A percentile compares a stretch with the other conserved stretches of the same genome.
These are phyloP conservation scores for Saprolegnia parasitica DNA, from an alignment of 352 stramenopile species.

Conservation along the genomic window DNA sequence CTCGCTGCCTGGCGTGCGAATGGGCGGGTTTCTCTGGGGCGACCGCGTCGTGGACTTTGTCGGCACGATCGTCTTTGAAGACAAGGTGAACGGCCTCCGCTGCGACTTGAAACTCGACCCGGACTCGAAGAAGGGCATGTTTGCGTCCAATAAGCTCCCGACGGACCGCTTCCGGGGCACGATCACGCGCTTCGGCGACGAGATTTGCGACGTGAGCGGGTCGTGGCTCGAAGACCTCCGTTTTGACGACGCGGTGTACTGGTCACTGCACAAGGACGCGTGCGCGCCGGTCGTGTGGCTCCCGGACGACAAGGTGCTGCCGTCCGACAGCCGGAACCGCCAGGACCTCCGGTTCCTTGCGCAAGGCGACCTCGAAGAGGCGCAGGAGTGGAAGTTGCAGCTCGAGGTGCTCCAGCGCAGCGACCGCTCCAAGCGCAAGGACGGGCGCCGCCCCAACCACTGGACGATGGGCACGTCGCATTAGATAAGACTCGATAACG, in stretches of 20 bases:
- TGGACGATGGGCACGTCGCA: constrained; percentile 44
- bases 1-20: constrained; percentile 65
- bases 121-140: constrained; percentile 83
- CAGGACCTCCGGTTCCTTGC: constrained; percentile 70
- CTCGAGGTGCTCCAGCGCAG: constrained; percentile 73
- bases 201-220: constrained; percentile 65
- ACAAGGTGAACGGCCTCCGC: constrained; percentile 61
- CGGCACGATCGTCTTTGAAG: constrained; percentile 65
- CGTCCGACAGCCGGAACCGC: constrained; percentile 64
- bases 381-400: constrained; percentile 81
- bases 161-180: constrained; percentile 66
- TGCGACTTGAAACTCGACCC: constrained; percentile 80
- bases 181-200: constrained; percentile 44
- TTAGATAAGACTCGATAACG: constrained; percentile 3
- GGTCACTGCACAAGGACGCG: constrained; percentile 53
- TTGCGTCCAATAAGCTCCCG: constrained; percentile 47
- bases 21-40: constrained; percentile 72
- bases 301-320: constrained; percentile 53
- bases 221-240: constrained; percentile 77
- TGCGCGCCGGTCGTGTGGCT: constrained; percentile 60
- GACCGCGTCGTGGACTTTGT: constrained; percentile 76
- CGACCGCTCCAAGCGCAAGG: constrained; percentile 68
- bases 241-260: constrained; percentile 66
- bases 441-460: constrained; percentile 70
- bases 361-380: constrained; percentile 61